A percentile compares a stretch with the other conserved stretches of the same genome.
Conservation (phyloP, 805 yeast genomes). For the Candida corydali region DNA sequence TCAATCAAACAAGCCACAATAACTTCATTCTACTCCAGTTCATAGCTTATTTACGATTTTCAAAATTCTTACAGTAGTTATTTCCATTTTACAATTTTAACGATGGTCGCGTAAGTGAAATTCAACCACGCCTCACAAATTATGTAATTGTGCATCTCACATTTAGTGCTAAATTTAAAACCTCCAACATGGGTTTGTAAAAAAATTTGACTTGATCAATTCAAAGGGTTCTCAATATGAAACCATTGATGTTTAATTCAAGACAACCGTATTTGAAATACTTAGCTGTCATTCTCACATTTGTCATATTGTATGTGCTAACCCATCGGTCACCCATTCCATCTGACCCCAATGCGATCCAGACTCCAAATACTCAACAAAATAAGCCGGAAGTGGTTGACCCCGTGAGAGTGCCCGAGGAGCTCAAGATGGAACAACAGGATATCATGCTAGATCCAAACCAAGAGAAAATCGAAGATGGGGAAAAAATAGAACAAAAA, state of each 20-base stretch:
- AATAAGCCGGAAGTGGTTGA: background rate
- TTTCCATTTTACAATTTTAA: no score
- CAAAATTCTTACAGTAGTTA: no score
- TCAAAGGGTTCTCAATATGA: background rate
- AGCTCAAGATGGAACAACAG: background rate
- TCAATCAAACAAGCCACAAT: no score
- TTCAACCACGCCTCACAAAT: background rate
- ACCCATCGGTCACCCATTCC: constrained; percentile 1
- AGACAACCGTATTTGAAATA: constrained; percentile 5
- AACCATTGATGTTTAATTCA: background rate
- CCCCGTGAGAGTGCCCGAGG: constrained; percentile 1
- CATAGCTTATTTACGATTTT: no score
- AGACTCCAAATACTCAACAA: background rate
- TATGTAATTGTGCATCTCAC: background rate
- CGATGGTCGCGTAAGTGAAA: no score
- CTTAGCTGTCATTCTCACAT: constrained; percentile 1
- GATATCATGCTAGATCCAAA: constrained; percentile 1
- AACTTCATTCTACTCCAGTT: no score
- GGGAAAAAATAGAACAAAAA: background rate
- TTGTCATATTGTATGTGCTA: background rate
- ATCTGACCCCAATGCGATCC: background rate
- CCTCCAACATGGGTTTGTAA: background rate
- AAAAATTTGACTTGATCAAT: background rate
- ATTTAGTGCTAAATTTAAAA: background rate
- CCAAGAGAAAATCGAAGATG: constrained; percentile 2